phyloP scores from a whole-genome alignment of 1,139 yeast species.

The Debaryomyces sp. region DNA sequence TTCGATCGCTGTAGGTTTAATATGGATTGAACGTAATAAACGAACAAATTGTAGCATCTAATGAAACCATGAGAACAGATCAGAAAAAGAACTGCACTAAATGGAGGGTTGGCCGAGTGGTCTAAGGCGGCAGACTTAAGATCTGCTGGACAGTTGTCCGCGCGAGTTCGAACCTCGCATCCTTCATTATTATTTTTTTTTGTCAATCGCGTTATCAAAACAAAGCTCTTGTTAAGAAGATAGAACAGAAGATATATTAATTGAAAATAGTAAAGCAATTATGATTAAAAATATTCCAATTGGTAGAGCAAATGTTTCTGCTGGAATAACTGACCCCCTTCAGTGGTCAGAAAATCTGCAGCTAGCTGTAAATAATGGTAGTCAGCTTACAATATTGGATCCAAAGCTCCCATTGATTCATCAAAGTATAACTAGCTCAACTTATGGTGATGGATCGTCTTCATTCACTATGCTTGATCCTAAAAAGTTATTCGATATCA shows the following conservation, averaged over 20 bases:
- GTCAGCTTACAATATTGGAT: slow-evolving; percentile 37
- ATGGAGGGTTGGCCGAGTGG: slow-evolving; percentile 59
- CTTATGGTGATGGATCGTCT: slow-evolving; percentile 7
- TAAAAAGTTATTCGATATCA: slow-evolving; percentile 30
- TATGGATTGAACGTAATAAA: background rate
- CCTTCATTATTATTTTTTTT: slow-evolving; percentile 59
- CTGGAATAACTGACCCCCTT: slow-evolving; percentile 31
- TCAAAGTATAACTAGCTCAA: slow-evolving; percentile 24
- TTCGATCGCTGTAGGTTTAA: background rate
- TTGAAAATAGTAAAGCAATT: background rate
- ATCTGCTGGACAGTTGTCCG: slow-evolving; percentile 61
- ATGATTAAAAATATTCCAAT: slow-evolving; percentile 24
- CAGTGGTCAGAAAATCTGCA: slow-evolving; percentile 43
- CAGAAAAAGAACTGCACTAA: background rate
- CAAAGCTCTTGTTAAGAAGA: background rate
- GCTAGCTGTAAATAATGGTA: slow-evolving; percentile 40
- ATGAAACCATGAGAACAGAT: background rate
- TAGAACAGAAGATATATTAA: background rate
- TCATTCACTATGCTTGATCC: slow-evolving; percentile 26
- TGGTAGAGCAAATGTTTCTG: slow-evolving; percentile 25
- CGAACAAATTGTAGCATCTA: background rate
- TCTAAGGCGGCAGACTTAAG: slow-evolving; percentile 59
- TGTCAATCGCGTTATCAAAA: slow-evolving; percentile 4
- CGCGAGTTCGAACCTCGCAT: slow-evolving; percentile 86
- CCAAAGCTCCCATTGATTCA: slow-evolving; percentile 43